Evolutionary conservation across 164 flowering plant species (phyloP), one percentile per base, ranked within the genome.

Genomic region (Paratinospora sagittata): DNA sequence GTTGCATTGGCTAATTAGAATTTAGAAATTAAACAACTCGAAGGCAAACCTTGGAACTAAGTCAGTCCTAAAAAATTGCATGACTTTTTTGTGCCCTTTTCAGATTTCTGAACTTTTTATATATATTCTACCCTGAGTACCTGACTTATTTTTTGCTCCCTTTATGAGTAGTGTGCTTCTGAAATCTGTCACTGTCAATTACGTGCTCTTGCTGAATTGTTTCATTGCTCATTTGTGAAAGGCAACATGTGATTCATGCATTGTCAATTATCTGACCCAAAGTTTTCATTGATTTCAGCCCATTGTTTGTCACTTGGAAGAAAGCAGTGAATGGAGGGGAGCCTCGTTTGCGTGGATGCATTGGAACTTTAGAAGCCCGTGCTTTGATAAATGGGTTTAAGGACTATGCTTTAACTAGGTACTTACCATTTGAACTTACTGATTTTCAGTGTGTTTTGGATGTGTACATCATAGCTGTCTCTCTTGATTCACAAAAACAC

Each of bases 261-360:
- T 21, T 21, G 27, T 12, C 27, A 12, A 37, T 39, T 12, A 19
- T 11, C 68, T 39, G 68, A 67, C 21, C 19, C 21, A n/a, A 12
- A 5, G 27, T 6, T 34, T 75, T 73, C 37, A 52, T 24, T 80
- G 65, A 19, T 71, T 74, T 70, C 89, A 95, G 99, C 81, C 99
- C 99, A 60, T 78, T 95, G 84, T 95, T 95, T 82, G 99, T 95
- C 62, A 95, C 99, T 11, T 95, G 99, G 99, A 95, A 95, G 88
- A 95, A 91, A 78, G 86, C 78, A 21, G 81, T 87, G 70, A 95
- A 92, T 78, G 98, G 99, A 63, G 84, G 85, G 58, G 99, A 95
- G 79, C 96, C 98, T 77, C 92, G 93, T 70, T 71, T 95, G 73
- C 97, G 99, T 79, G 99, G 99, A 70, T 95, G 99, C 78, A 95